Evolutionary conservation across 148 eudicot species (phyloP), one percentile per base, ranked within the genome.

Genomic region (Tetragonia tetragonoides): DNA sequence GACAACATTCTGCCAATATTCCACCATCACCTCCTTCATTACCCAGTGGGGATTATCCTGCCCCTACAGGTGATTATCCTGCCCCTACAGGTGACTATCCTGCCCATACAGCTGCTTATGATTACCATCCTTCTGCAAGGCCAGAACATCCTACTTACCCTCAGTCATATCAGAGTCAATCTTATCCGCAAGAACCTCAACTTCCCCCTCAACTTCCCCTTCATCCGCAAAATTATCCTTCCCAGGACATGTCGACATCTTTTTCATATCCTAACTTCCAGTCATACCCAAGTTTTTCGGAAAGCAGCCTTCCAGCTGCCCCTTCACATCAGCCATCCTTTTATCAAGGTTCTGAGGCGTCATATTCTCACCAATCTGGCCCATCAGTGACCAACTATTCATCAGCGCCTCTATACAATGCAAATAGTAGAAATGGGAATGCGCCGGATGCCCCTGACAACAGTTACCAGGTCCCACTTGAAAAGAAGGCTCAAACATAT

Each of bases 271-370:
- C 98, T 66, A 92, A 94, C 81, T 86, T 92, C 84, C 97, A 94
- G 72, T 89, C 97, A 72, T 94, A 92, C 84, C 95, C 95, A 34
- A 89, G 97, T 83, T 89, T 93, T 79, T 81, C 95, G 0, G 95
- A 93, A 69, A 85, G 89, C 73, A 89, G 82, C 80, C 91, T 93
- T 57, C 95, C 93, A 62, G 83, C 90, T 16, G 89, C 85, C 69
- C 90, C 93, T 67, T 70, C 97, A 74, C 86, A 91, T 78, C 78
- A 88, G 34, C 90, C 95, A 28, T 84, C 95, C 40, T 83, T 76
- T 79, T 79, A 87, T 72, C 97, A 89, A 84, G 92, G 91, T 57
- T 66, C 92, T 60, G 97, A 92, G 67, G 75, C 89, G 78, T 78
- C 91, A 49, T 92, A 87, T 77, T 60, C 92, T 9, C 84, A 85